Evolutionary conservation across 2,329 filamentous ascomycete genomes (phyloP).

Genomic region (Hymenoscyphus repandus): DNA sequence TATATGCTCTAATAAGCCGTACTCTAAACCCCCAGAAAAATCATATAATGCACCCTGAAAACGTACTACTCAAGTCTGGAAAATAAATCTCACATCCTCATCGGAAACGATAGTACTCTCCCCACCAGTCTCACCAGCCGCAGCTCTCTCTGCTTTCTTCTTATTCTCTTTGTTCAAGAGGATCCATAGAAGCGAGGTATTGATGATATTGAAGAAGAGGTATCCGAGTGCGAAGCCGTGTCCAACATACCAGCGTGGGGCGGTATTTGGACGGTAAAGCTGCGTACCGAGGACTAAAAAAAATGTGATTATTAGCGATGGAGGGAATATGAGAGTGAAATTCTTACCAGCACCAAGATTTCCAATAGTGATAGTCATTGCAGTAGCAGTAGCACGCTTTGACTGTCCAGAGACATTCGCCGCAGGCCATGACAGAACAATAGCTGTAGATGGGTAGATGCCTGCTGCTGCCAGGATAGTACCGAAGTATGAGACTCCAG

Average conservation of each 20-base stretch:
- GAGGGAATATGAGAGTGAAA: no score
- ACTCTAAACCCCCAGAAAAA: no score
- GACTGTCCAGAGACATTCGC: conserved; percentile 69
- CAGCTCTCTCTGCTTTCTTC: conserved; percentile 39
- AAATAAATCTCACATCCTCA: conserved; percentile 61
- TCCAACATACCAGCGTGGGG: conserved; percentile 59
- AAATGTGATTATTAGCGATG: no score
- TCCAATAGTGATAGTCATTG: conserved; percentile 67
- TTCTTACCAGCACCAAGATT: conserved; percentile 66
- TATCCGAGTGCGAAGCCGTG: conserved; percentile 64
- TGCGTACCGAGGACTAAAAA: conserved; percentile 66
- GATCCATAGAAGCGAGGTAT: conserved; percentile 48
- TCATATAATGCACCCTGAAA: no score
- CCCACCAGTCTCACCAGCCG: conserved; percentile 43
- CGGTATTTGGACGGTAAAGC: conserved; percentile 56
- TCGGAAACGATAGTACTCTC: conserved; percentile 53
- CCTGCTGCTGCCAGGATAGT: conserved; percentile 61
- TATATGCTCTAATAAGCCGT: no score
- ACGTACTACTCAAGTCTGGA: conserved; percentile 44
- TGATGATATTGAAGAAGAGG: conserved; percentile 50
- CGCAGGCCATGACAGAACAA: conserved; percentile 64
- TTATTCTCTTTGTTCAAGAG: conserved; percentile 54
- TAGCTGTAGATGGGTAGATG: conserved; percentile 60
- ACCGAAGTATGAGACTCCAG: conserved; percentile 54
- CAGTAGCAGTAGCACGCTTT: conserved; percentile 63